Conservation (phyloP, 2,329 filamentous ascomycete genomes). For the Hyphodiscus sp. region DNA sequence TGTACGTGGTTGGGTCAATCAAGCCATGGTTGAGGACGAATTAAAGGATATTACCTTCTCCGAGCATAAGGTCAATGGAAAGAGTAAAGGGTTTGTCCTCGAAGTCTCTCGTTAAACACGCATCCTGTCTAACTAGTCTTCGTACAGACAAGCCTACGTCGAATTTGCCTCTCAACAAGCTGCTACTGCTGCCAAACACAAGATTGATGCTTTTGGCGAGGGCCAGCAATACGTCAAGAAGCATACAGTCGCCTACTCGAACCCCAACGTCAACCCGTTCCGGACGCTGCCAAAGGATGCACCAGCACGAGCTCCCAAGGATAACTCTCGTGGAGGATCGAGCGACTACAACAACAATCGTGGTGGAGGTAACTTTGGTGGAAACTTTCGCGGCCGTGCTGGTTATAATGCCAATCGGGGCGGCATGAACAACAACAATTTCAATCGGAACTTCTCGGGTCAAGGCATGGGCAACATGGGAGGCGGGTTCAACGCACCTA, state of each 20-base stretch:
- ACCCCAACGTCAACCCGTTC: conserved; percentile 77
- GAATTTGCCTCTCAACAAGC: conserved; percentile 80
- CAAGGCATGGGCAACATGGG: conserved; percentile 39
- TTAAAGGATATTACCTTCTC: conserved; percentile 92
- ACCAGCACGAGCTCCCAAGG: conserved; percentile 61
- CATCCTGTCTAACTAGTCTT: neutral
- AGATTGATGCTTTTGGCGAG: conserved; percentile 60
- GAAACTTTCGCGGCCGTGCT: conserved; percentile 44
- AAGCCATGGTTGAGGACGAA: conserved; percentile 75
- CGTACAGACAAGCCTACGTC: conserved; percentile 62
- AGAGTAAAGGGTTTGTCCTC: conserved; percentile 81
- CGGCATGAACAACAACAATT: conserved; percentile 40
- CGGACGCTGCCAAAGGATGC: conserved; percentile 85
- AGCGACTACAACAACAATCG: conserved; percentile 44
- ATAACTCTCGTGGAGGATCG: conserved; percentile 48
- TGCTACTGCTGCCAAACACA: conserved; percentile 76
- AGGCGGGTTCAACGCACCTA: conserved; percentile 36
- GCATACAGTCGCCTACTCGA: conserved; percentile 67
- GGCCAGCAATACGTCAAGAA: conserved; percentile 53
- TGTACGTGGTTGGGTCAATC: conserved; percentile 76
- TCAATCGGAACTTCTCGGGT: conserved; percentile 42
- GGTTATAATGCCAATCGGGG: conserved; percentile 37
- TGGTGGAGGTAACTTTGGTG: conserved; percentile 31
- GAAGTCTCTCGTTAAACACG: neutral
- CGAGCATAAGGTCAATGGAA: conserved; percentile 98